Percentiles rank a stretch among this genome's conserved stretches.
These are phyloP conservation scores for Candida pseudocylindracea DNA, from an alignment of 1,139 yeast genomes.

Conservation along the genomic window DNA sequence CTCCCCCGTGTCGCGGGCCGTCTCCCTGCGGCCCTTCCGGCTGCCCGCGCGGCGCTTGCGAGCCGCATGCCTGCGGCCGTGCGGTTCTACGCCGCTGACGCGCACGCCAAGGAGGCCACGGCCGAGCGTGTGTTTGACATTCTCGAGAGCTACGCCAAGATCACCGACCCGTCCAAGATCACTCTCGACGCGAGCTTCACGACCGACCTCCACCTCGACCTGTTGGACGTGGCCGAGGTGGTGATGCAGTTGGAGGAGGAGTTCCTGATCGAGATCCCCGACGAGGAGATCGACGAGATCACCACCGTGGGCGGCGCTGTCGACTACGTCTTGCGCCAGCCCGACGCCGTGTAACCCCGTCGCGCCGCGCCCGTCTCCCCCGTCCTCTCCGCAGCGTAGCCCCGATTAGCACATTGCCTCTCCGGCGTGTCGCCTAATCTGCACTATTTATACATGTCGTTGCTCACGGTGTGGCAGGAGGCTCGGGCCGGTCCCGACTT, in stretches of 20 bases:
- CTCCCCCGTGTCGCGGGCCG: no score
- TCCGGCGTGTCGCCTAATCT: no score
- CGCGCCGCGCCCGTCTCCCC: neutral
- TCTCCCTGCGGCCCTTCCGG: no score
- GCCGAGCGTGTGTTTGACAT: conserved; percentile 58
- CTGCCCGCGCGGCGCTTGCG: no score
- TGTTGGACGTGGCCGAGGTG: conserved; percentile 75
- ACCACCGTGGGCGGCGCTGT: conserved; percentile 71
- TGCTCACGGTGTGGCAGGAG: neutral
- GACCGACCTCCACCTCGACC: conserved; percentile 67
- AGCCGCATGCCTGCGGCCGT: no score
- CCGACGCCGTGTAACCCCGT: conserved; percentile 31
- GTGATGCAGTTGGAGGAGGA: conserved; percentile 81
- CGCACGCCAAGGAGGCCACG: conserved; percentile 28
- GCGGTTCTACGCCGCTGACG: no score
- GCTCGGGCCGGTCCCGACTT: neutral
- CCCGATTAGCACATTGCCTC: neutral
- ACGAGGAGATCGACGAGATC: conserved; percentile 64
- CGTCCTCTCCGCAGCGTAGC: no score
- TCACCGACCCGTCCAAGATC: conserved; percentile 23
- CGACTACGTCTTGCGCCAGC: conserved; percentile 50
- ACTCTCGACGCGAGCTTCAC: conserved; percentile 37
- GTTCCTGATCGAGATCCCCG: conserved; percentile 62
- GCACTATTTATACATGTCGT: neutral
- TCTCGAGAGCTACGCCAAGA: conserved; percentile 63